A percentile compares a stretch with the other conserved stretches of the same genome.
These are phyloP conservation scores for Aspergillus homomorphus DNA, from an alignment of 495 filamentous ascomycete species.

Conservation along the genomic window DNA sequence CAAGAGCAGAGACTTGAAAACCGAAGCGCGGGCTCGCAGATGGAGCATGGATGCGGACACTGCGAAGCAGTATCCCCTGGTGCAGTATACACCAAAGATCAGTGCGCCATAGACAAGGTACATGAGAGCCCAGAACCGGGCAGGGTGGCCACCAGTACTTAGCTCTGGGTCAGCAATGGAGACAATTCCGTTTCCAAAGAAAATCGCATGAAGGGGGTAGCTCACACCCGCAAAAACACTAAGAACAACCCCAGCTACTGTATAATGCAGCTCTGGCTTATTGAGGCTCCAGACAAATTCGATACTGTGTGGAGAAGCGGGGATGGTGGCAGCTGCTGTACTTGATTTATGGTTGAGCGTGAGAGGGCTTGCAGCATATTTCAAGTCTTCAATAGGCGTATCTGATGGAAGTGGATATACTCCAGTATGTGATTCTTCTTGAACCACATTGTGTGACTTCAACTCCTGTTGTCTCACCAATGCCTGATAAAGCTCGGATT, in stretches of 20 bases:
- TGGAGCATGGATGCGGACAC: conserved; percentile 20
- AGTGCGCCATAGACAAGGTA: conserved; percentile 22
- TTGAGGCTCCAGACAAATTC: conserved; percentile 74
- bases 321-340: no score
- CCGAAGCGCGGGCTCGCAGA: conserved; percentile 17
- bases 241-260: conserved; percentile 49
- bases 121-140: conserved; percentile 23
- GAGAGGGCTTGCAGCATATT: background rate
- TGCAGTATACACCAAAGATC: conserved; percentile 13
- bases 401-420: background rate
- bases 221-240: conserved; percentile 65
- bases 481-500: conserved; percentile 12
- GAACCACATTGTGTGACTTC: conserved; percentile 5
- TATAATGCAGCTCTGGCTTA: conserved; percentile 58
- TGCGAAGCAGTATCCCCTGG: conserved; percentile 24
- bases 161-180: conserved; percentile 15
- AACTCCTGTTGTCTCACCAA: conserved; percentile 20
- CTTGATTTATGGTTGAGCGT: no score
- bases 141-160: conserved; percentile 20
- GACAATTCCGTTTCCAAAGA: conserved; percentile 64
- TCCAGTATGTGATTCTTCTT: background rate
- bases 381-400: background rate
- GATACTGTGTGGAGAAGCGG: conserved; percentile 31
- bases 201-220: conserved; percentile 74
- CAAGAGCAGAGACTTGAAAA: conserved; percentile 16